Conservation (phyloP, 2,329 filamentous ascomycete genomes). For the Plenodomus lindquistii region DNA sequence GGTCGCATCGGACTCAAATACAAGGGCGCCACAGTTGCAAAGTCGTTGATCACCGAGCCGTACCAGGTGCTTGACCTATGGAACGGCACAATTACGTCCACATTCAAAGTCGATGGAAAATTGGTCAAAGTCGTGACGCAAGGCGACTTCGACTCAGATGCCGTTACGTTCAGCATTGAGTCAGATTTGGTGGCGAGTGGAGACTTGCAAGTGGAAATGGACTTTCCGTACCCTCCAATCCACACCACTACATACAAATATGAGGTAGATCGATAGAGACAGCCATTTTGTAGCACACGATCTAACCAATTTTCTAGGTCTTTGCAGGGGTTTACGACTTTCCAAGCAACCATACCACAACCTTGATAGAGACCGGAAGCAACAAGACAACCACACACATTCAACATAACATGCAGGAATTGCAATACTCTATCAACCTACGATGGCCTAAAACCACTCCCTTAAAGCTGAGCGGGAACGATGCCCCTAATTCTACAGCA, state of each 20-base stretch:
- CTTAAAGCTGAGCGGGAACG: constrained; percentile 39
- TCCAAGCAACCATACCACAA: constrained; percentile 50
- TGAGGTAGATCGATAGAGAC: constrained; percentile 13
- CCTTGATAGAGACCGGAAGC: constrained; percentile 26
- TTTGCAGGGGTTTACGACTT: constrained; percentile 57
- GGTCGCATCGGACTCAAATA: constrained; percentile 53
- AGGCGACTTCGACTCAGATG: constrained; percentile 51
- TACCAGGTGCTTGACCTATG: constrained; percentile 54
- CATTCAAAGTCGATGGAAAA: constrained; percentile 48
- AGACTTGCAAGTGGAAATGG: constrained; percentile 53
- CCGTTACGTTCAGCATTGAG: constrained; percentile 50
- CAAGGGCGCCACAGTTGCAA: constrained; percentile 33
- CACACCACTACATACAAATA: constrained; percentile 31
- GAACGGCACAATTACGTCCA: constrained; percentile 52
- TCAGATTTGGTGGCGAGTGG: constrained; percentile 48
- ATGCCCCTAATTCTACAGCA: constrained; percentile 49
- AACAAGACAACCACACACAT: constrained; percentile 46
- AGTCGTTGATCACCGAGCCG: constrained; percentile 14
- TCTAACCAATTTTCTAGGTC: constrained; percentile 48
- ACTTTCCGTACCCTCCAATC: constrained; percentile 54
- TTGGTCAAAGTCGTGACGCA: constrained; percentile 51
- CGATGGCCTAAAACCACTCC: constrained; percentile 44
- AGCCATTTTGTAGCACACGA: not conserved
- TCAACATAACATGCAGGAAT: constrained; percentile 49
- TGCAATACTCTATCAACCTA: constrained; percentile 49